A percentile compares a stretch with the other conserved stretches of the same genome.
Conservation (phyloP, 306 rosid genomes). For the Herpetospermum pedunculosum region DNA sequence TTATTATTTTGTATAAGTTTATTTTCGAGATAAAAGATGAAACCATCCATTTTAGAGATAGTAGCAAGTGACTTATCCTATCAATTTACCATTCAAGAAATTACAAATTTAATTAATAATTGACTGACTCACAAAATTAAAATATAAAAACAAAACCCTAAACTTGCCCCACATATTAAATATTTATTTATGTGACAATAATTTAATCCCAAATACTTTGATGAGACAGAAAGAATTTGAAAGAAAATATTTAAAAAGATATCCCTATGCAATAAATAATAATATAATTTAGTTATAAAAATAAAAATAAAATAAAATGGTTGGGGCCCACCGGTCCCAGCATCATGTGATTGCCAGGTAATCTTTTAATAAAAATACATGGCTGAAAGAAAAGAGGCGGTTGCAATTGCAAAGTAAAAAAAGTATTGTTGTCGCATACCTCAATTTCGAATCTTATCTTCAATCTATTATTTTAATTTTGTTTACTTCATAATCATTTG, state of each 20-base stretch:
- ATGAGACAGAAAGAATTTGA: not conserved
- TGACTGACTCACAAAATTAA: too few species aligned
- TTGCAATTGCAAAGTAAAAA: not conserved
- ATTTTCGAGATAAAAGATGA: too few species aligned
- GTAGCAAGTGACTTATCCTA: too few species aligned
- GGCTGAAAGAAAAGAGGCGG: not conserved
- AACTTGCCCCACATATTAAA: not conserved
- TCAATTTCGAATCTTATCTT: constrained; percentile 4
- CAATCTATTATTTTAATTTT: not conserved
- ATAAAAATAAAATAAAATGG: not conserved
- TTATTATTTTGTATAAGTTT: too few species aligned
- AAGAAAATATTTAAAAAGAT: not conserved
- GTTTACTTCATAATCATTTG: not conserved
- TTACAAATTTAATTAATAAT: too few species aligned
- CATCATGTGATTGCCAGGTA: constrained; percentile 10
- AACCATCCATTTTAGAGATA: too few species aligned
- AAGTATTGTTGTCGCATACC: constrained; percentile 2
- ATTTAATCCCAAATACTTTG: not conserved
- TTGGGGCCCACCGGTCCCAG: not conserved
- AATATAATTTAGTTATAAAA: not conserved
- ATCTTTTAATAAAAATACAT: not conserved
- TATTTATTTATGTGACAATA: not conserved
- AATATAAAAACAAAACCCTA: too few species aligned
- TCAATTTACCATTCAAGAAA: too few species aligned
- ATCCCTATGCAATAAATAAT: too few species aligned